Evolutionary conservation across 441 rosid genomes (phyloP), one percentile per base, ranked within the genome.

Genomic region (Aleurites moluccanus): DNA sequence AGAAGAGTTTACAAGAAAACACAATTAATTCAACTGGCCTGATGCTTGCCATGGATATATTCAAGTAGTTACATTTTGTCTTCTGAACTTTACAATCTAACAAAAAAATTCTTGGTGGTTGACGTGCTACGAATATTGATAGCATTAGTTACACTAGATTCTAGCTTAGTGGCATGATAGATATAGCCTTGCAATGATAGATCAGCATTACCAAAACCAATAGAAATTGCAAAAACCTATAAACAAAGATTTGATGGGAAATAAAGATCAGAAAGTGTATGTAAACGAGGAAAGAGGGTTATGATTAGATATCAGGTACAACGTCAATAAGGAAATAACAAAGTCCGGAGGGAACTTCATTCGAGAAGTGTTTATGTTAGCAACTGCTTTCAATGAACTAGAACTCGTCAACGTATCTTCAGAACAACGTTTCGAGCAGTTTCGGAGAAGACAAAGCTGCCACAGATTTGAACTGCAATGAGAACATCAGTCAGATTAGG

Each of bases 391-490:
- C 73, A 44, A 72, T 45, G 74, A 68, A 45, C 75, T 74, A 59
- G 72, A 77, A 74, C 76, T 71, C 20, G 77, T 73, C 70, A 73
- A 65, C 50, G 79, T 77, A 71, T 78, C 85, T 78, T 86, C 86
- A 78, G 84, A 93, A 92, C 64, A 92, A 75, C 38, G 89, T 83
- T 45, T 69, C 64, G 0, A 82, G 90, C 59, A 93, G 82, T 73
- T 85, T 82, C 10, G 86, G 87, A 49, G 96, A 81, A 78, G 78
- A 80, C 84, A 90, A 64, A 60, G 81, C 85, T 20, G 98, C 96
- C 79, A 90, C 96, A 20, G 87, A 63, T 77, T 88, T 90, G 88
- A 88, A 93, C 98, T 93, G 91, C 78, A 78, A 84, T 59, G 57
- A 57, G 25, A 56, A 72, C 49, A 68, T 27, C 35, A 62, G 30